phyloP scores from a whole-genome alignment of 2,329 filamentous ascomycete genomes.

The Helotiales sp. region DNA sequence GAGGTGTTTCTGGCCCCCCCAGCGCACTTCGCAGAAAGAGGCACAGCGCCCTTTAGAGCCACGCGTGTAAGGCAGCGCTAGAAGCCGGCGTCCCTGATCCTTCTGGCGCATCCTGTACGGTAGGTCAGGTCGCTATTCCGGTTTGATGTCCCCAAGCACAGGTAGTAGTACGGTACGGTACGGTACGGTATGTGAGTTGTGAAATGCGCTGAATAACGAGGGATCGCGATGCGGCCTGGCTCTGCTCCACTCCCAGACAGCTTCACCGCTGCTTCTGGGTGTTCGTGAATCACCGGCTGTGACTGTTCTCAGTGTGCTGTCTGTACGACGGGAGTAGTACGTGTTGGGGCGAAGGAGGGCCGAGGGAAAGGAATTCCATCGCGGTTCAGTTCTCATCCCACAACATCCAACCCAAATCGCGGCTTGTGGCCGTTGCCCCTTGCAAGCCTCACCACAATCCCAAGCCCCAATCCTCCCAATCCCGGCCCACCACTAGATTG shows the following conservation, averaged over 20 bases:
- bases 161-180: not conserved
- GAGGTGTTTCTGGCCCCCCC: not conserved
- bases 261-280: not conserved
- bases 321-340: no score
- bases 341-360: no score
- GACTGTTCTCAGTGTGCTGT: no score
- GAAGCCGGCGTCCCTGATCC: not conserved
- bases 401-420: not conserved
- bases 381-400: not conserved
- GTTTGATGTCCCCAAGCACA: not conserved
- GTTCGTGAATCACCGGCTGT: not conserved
- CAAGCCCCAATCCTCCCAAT: no score
- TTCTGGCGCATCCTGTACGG: not conserved
- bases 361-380: no score
- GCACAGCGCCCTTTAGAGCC: not conserved
- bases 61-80: not conserved
- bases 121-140: not conserved
- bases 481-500: no score
- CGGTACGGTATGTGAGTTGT: not conserved
- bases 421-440: no score
- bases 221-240: not conserved
- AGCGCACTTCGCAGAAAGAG: not conserved
- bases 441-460: no score
- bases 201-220: not conserved
- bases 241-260: not conserved